Evolutionary conservation across 2,329 filamentous ascomycete species (phyloP).

Genomic region (Aspergillus latus): DNA sequence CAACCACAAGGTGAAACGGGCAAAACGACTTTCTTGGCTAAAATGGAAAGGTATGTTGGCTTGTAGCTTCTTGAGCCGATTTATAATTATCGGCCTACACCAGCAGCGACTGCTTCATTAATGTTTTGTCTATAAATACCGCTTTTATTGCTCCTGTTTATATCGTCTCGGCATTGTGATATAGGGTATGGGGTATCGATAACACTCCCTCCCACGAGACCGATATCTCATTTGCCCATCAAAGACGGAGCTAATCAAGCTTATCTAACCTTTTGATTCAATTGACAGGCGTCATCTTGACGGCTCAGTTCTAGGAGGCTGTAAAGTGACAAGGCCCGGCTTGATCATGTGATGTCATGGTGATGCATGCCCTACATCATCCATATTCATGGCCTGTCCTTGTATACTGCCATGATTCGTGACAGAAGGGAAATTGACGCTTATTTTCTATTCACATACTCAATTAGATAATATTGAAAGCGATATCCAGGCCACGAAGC

Average conservation of each 20-base stretch:
- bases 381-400: not conserved
- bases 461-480: not conserved
- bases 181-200: too few relatives aligned
- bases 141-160: too few relatives aligned
- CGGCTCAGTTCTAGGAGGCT: not conserved
- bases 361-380: conserved; percentile 4
- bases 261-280: not conserved
- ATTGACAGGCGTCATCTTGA: not conserved
- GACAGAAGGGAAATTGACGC: not conserved
- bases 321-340: not conserved
- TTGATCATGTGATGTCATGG: conserved; percentile 6
- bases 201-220: too few relatives aligned
- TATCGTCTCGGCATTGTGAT: too few relatives aligned
- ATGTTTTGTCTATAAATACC: too few relatives aligned
- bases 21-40: too few relatives aligned
- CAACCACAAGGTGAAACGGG: too few relatives aligned
- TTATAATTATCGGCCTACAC: too few relatives aligned
- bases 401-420: not conserved
- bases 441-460: not conserved
- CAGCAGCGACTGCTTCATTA: too few relatives aligned
- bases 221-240: too few relatives aligned
- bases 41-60: too few relatives aligned
- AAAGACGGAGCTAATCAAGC: not conserved
- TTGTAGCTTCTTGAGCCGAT: too few relatives aligned
- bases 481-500: not conserved